A percentile compares a stretch with the other conserved stretches of the same genome.
Conservation (phyloP, 2,329 filamentous ascomycete species). For the Escovopsis sp. region DNA sequence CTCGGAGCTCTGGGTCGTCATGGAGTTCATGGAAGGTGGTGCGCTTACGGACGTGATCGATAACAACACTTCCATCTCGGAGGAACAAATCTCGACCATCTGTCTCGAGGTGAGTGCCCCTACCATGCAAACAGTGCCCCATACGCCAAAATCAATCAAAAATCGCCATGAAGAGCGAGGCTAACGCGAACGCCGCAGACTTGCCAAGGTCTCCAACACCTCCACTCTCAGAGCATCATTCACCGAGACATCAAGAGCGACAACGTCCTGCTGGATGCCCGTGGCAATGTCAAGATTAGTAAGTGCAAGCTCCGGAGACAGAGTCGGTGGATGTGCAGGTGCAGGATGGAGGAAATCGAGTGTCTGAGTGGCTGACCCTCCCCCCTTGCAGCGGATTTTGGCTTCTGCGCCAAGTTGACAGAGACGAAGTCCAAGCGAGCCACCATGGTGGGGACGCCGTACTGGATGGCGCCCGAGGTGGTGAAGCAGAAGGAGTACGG, state of each 20-base stretch:
- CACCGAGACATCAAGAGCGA: slow-evolving; percentile 99
- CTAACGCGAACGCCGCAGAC: too few species aligned
- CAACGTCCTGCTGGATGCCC: slow-evolving; percentile 87
- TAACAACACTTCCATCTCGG: slow-evolving; percentile 84
- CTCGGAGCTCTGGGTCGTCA: slow-evolving; percentile 95
- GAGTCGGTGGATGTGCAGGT: too few species aligned
- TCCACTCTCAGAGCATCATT: slow-evolving; percentile 93
- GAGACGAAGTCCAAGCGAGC: slow-evolving; percentile 94
- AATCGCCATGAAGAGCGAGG: too few species aligned
- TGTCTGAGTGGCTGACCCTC: slow-evolving; percentile 10
- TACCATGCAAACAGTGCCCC: neutral
- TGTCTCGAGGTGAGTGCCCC: slow-evolving; percentile 70
- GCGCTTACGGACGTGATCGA: slow-evolving; percentile 97
- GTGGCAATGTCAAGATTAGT: slow-evolving; percentile 97
- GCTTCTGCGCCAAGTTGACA: slow-evolving; percentile 96
- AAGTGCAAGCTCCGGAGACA: too few species aligned
- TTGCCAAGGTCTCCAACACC: slow-evolving; percentile 83
- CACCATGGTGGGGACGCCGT: slow-evolving; percentile 97
- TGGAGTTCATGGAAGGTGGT: slow-evolving; percentile 99
- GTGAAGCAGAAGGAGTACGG: slow-evolving; percentile 99
- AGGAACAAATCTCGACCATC: slow-evolving; percentile 96
- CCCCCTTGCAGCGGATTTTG: slow-evolving; percentile 67
- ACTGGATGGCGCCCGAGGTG: slow-evolving; percentile 99
- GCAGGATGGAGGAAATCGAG: too few species aligned
- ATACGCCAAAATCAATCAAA: too few species aligned